Evolutionary conservation across 1,284 basidiomycete species (phyloP).

Genomic region (Tremellales sp.): DNA sequence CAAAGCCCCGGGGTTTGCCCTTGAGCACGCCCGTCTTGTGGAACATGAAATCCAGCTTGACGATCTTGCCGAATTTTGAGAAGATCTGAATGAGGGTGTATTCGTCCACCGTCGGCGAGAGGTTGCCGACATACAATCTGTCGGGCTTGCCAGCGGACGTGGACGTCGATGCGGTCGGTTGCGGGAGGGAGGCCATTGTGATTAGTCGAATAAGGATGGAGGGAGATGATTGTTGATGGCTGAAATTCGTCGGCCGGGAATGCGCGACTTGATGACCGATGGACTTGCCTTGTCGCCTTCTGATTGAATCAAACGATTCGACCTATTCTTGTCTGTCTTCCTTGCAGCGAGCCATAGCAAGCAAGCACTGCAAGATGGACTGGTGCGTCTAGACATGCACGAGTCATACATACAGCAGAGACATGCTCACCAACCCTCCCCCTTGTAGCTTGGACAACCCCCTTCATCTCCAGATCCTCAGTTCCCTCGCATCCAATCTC

Average conservation of each 20-base stretch:
- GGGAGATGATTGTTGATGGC: no score
- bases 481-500: constrained; percentile 36
- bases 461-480: constrained; percentile 44
- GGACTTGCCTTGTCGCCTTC: no score
- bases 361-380: constrained; percentile 27
- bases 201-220: no score
- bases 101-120: constrained; percentile 85
- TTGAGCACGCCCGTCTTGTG: constrained; percentile 85
- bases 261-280: no score
- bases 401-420: neutral
- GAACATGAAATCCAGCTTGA: constrained; percentile 89
- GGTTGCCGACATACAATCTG: constrained; percentile 84
- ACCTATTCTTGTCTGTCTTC: no score
- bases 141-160: constrained; percentile 37
- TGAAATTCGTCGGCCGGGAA: no score
- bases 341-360: no score
- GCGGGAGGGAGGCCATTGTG: constrained; percentile 10
- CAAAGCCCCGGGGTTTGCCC: constrained; percentile 92
- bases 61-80: constrained; percentile 82
- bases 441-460: constrained; percentile 42
- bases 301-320: no score
- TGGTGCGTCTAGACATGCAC: constrained; percentile 29
- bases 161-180: constrained; percentile 9
- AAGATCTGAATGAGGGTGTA: constrained; percentile 86
- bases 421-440: neutral